phyloP scores from a whole-genome alignment of 2,329 filamentous ascomycete genomes.

The Lasiodiplodia citricola region DNA sequence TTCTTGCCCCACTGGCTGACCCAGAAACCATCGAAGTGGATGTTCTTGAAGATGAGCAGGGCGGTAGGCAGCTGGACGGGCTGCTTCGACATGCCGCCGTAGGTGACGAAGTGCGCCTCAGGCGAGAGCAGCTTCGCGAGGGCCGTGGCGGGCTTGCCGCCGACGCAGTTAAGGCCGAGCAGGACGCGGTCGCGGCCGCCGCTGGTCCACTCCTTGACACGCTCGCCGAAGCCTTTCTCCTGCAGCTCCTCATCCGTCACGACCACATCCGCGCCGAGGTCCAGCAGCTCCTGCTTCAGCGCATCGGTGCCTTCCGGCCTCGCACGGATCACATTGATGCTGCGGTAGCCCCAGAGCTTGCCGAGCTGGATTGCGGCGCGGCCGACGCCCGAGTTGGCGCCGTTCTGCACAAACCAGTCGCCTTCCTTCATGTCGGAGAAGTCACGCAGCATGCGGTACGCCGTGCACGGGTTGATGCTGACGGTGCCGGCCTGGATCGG shows the following conservation, averaged over 20 bases:
- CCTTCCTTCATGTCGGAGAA: constrained; percentile 72
- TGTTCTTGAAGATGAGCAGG: constrained; percentile 89
- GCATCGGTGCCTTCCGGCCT: constrained; percentile 68
- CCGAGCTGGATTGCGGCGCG: constrained; percentile 89
- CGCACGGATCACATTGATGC: constrained; percentile 85
- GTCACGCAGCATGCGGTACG: constrained; percentile 89
- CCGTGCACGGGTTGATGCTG: constrained; percentile 90
- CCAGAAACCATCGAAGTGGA: constrained; percentile 93
- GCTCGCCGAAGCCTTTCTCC: constrained; percentile 66
- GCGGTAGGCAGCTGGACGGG: constrained; percentile 81
- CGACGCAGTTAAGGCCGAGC: constrained; percentile 90
- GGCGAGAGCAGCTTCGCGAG: constrained; percentile 74
- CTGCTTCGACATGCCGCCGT: constrained; percentile 93
- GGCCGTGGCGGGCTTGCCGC: constrained; percentile 80
- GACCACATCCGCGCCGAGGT: constrained; percentile 67
- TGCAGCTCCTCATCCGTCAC: constrained; percentile 67
- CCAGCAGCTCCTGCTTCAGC: constrained; percentile 64
- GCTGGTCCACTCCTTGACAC: constrained; percentile 69
- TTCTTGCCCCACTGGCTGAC: constrained; percentile 85
- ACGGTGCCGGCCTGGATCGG: constrained; percentile 85
- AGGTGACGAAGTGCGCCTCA: constrained; percentile 82
- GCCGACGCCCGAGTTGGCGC: constrained; percentile 92
- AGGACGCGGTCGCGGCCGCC: constrained; percentile 73
- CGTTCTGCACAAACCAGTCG: constrained; percentile 97
- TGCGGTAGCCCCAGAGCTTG: constrained; percentile 83